Base-by-base conservation (phyloP, 2,329 filamentous ascomycete species). In the Aspergillus sp. region DNA sequence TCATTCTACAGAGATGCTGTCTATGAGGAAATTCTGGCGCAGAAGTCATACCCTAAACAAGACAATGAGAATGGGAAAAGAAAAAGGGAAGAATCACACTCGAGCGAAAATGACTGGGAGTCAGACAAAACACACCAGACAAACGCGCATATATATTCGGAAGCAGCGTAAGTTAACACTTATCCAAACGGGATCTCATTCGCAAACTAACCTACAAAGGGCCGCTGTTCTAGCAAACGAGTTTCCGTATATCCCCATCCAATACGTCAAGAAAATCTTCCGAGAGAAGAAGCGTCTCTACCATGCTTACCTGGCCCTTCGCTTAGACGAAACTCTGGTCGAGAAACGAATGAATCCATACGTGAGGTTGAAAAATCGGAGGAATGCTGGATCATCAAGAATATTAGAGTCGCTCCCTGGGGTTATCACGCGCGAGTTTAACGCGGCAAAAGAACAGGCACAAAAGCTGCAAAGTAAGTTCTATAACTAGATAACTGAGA, bases 11-110 rank as follows among this genome's bases (percentile, higher is more conserved):
- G 68, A 15, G 66, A 67, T 53, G 64, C 70, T n/a, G 68, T 82
- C 24, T 68, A 80, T 17, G 72, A 78, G 15, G 69, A 77, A 43
- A 73, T 80, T 45, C 63, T 79, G 3, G 74, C 75, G 8, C 68
- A 71, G 39, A 62, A 62, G 0, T 57, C 64, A 4, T 83, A 82
- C 64, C 80, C 80, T 3, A 80, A 74, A 49, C 66, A 74, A 53
- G 74, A 75, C 58, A 73, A 68, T 40, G 55, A 75, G 58, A 73
- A 70, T 40, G 51, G 27, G 14, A 67, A 74, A 55, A 70, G 76
- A 60, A 70, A 69, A 7, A 48, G 64, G 8, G 66, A 70, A 52
- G 57, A 70, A 17, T 41, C 44, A 31, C 44, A 48, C 2, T 68
- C 72, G n/a, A 43, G 43, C 3, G 69, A 72, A 24, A 14, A 37